Base-by-base conservation (phyloP, 208 protist species). In the Tetramitus jugosus region DNA sequence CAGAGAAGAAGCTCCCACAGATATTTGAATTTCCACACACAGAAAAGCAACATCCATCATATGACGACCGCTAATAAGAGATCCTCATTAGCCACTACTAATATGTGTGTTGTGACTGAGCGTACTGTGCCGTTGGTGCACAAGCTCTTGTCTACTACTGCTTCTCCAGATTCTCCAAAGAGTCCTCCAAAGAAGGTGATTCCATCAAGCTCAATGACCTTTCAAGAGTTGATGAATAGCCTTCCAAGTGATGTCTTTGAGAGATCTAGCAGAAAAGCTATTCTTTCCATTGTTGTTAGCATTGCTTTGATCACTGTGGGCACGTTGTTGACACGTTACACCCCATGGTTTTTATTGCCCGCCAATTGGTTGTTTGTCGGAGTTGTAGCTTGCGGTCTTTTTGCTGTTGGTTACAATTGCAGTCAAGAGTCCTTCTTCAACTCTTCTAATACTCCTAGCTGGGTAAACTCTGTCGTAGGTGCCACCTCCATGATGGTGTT, bases 281-380 rank as follows among this genome's bases (percentile, higher is more conserved):
- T 20, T 23, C 20, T 6, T 7, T 23, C 29, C 43, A 13, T 71
- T 33, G 0, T 45, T 14, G 13, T 49, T 17, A 71, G 39, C 3
- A 35, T 71, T 3, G n/a, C 26, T 7, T 71, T 71, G 13, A 29
- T 71, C 4, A 49, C 65, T n/a, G 3, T 49, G 2, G 67, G 67
- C 37, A 53, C 53, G 33, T 0, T 53, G 4, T 8, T 39, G 20
- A 20, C n/a, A 14, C 26, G 29, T 17, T 2, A 39, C 17, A 39
- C 53, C 35, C 67, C 67, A 1, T 74, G 67, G 67, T 74, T 53
- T 37, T 53, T 74, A 52, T 23, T 74, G 4, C 67, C 67, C 10
- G 20, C 53, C 1, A n/a, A 10, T 39, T 74, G 67, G 67, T 39
- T 74, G 3, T 74, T 33, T 10, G 10, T 53, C 53, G 67, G 67